Conservation (phyloP, 2,329 filamentous ascomycete genomes). For the Scorias spongiosa region DNA sequence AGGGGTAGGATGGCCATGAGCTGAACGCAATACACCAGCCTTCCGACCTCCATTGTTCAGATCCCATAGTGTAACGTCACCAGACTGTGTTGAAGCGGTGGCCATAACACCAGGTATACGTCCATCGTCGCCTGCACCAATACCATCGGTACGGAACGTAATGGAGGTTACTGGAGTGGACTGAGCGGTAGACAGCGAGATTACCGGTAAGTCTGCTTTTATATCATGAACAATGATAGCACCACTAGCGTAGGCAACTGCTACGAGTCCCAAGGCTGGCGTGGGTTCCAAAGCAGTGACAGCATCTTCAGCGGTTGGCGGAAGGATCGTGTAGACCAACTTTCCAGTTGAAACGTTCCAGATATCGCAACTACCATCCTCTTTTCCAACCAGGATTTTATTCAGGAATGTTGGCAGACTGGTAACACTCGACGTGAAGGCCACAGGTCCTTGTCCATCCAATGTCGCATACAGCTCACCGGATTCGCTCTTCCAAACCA, state of each 20-base stretch:
- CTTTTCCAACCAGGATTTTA: constrained; percentile 80
- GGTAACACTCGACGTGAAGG: constrained; percentile 61
- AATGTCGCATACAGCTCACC: constrained; percentile 86
- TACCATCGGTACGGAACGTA: constrained; percentile 76
- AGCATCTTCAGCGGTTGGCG: constrained; percentile 57
- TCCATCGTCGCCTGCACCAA: constrained; percentile 78
- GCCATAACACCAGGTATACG: constrained; percentile 84
- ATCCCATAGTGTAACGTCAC: constrained; percentile 94
- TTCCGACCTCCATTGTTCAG: constrained; percentile 77
- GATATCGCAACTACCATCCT: constrained; percentile 83
- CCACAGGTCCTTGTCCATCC: constrained; percentile 39
- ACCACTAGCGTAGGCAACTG: constrained; percentile 73
- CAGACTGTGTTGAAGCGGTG: constrained; percentile 61
- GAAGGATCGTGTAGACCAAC: constrained; percentile 76
- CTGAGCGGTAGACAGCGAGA: constrained; percentile 40
- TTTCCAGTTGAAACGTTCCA: constrained; percentile 94
- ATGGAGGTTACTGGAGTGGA: constrained; percentile 62
- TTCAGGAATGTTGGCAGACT: constrained; percentile 93
- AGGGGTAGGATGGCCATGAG: constrained; percentile 64
- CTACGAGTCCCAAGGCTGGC: constrained; percentile 69
- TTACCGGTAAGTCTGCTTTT: constrained; percentile 55
- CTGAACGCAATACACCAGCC: constrained; percentile 71
- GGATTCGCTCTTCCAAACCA: constrained; percentile 75
- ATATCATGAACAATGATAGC: constrained; percentile 70
- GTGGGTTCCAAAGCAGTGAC: constrained; percentile 81